Conservation (phyloP, 2,329 filamentous ascomycete species). For the Colletotrichum navitas region DNA sequence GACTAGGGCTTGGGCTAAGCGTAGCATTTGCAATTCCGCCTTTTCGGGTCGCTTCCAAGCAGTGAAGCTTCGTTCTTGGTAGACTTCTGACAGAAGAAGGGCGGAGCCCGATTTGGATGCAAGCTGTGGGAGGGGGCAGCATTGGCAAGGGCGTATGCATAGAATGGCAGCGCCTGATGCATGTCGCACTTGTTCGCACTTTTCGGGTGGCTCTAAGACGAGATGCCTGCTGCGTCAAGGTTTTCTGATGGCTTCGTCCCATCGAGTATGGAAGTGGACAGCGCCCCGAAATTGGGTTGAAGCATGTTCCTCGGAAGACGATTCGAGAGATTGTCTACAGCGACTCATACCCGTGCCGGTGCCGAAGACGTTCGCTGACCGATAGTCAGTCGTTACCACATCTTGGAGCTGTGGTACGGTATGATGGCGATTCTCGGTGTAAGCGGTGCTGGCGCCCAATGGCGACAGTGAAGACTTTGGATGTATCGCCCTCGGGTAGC, state of each 20-base stretch:
- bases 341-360: slow-evolving; percentile 8
- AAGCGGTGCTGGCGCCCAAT: slow-evolving; percentile 2
- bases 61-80: slow-evolving; percentile 34
- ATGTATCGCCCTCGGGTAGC: not conserved
- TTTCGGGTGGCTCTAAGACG: slow-evolving; percentile 23
- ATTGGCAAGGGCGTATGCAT: slow-evolving; percentile 30
- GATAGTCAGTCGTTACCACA: not conserved
- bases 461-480: slow-evolving; percentile 1
- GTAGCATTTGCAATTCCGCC: slow-evolving; percentile 38
- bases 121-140: slow-evolving; percentile 7
- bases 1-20: slow-evolving; percentile 12
- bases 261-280: not conserved
- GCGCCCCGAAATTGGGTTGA: slow-evolving; percentile 12
- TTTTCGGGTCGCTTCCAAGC: slow-evolving; percentile 35
- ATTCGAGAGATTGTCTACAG: not conserved
- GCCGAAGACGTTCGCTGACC: not conserved
- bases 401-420: not conserved
- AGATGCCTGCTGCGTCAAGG: slow-evolving; percentile 25
- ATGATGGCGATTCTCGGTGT: not conserved
- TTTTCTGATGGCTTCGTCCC: slow-evolving; percentile 7
- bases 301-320: slow-evolving; percentile 5
- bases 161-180: slow-evolving; percentile 24
- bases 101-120: slow-evolving; percentile 35
- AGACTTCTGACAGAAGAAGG: slow-evolving; percentile 28
- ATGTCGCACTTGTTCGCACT: slow-evolving; percentile 15